These are phyloP conservation scores for Paraphoma chrysanthemicola DNA, from an alignment of 2,329 filamentous ascomycete genomes.

Conservation along the genomic window DNA sequence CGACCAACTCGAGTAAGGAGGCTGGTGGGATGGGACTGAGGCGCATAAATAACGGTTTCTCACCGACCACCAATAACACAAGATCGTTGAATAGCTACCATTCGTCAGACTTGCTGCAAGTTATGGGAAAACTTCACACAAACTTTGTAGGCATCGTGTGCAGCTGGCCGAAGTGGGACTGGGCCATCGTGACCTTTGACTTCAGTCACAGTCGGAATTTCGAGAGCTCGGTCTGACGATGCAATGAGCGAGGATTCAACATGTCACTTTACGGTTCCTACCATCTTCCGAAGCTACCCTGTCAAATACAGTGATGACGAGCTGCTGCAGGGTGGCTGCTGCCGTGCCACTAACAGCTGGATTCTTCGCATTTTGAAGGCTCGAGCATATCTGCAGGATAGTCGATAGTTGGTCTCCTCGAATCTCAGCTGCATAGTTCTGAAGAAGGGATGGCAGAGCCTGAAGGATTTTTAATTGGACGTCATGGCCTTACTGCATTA, in stretches of 20 bases:
- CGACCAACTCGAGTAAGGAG: slow-evolving; percentile 89
- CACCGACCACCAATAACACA: slow-evolving; percentile 84
- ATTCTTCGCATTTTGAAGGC: slow-evolving; percentile 89
- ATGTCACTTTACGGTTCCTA: slow-evolving; percentile 40
- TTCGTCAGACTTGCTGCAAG: not conserved
- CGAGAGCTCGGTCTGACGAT: slow-evolving; percentile 46
- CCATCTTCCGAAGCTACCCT: slow-evolving; percentile 85
- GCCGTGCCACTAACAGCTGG: slow-evolving; percentile 94
- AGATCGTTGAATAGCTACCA: slow-evolving; percentile 82
- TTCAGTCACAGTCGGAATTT: slow-evolving; percentile 68
- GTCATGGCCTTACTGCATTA: slow-evolving; percentile 67
- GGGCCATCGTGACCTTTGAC: slow-evolving; percentile 70
- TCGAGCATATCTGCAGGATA: slow-evolving; percentile 88
- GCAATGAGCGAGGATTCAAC: slow-evolving; percentile 15
- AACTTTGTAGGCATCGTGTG: slow-evolving; percentile 83
- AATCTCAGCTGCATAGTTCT: slow-evolving; percentile 86
- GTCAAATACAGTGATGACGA: slow-evolving; percentile 92
- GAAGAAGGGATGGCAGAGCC: slow-evolving; percentile 84
- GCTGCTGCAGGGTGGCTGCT: slow-evolving; percentile 92
- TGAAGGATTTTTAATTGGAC: slow-evolving; percentile 96
- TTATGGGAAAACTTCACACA: not conserved
- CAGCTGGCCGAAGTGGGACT: slow-evolving; percentile 74
- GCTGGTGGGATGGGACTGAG: slow-evolving; percentile 80
- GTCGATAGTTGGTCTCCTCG: slow-evolving; percentile 81
- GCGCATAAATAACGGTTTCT: slow-evolving; percentile 80